These are phyloP conservation scores for Posidonia australis DNA, from an alignment of 106 monocot species.

Conservation along the genomic window DNA sequence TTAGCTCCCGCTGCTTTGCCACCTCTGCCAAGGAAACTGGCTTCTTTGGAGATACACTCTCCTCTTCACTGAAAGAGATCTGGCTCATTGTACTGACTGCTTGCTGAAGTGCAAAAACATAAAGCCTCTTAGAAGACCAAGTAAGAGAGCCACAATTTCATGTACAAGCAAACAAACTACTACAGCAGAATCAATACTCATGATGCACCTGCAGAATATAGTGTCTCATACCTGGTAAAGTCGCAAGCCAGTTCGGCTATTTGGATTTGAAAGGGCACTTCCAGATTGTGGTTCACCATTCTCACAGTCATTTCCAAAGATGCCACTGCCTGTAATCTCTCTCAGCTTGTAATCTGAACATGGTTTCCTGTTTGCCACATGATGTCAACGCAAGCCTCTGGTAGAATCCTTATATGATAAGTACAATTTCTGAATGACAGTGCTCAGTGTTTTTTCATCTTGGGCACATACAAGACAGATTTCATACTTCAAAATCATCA, in stretches of 20 bases:
- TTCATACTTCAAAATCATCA: too few relatives aligned
- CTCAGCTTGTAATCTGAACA: constrained; percentile 51
- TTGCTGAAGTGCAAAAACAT: constrained; percentile 25
- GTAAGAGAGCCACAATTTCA: neutral
- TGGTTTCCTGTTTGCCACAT: constrained; percentile 29
- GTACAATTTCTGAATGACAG: too few relatives aligned
- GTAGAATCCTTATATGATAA: too few relatives aligned
- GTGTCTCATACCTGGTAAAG: constrained; percentile 21
- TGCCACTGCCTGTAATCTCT: constrained; percentile 73
- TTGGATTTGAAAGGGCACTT: constrained; percentile 13
- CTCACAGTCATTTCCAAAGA: constrained; percentile 36
- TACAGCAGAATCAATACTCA: too few relatives aligned
- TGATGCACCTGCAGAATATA: neutral
- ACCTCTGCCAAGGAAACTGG: constrained; percentile 51
- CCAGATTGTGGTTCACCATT: constrained; percentile 27
- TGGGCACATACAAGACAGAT: too few relatives aligned
- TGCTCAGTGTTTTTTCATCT: too few relatives aligned
- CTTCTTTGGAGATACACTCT: constrained; percentile 63
- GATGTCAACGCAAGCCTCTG: neutral
- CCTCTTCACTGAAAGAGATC: constrained; percentile 63
- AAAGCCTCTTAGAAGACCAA: neutral
- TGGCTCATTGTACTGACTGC: constrained; percentile 44
- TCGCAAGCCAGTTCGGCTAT: constrained; percentile 21
- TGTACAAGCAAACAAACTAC: neutral
- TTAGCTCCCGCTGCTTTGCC: constrained; percentile 73